Conservation (phyloP, 768 basidiomycete genomes). For the Phlebiopsis flavidoalba region DNA sequence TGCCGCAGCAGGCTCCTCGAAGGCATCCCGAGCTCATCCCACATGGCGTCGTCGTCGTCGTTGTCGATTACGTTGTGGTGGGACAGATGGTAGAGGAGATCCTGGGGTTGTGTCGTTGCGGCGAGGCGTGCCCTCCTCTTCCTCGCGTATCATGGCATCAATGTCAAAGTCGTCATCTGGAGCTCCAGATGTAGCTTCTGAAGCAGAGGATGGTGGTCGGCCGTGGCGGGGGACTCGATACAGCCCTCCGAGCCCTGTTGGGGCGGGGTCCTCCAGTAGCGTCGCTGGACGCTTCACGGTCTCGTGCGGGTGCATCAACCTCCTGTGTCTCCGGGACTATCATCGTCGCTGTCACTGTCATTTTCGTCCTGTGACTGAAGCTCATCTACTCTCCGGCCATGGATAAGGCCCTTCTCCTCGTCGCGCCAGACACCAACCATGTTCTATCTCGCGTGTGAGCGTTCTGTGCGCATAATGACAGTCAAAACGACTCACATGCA, state of each 20-base stretch:
- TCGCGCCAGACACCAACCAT: slow-evolving; percentile 75
- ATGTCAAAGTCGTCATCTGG: slow-evolving; percentile 43
- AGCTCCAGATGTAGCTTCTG: background rate
- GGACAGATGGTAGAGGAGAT: background rate
- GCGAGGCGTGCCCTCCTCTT: slow-evolving; percentile 33
- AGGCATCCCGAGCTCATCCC: slow-evolving; percentile 25
- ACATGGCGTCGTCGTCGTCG: slow-evolving; percentile 36
- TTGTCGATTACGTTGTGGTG: slow-evolving; percentile 19
- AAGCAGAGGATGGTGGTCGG: slow-evolving; percentile 14
- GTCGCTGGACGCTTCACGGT: background rate
- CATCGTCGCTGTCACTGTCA: slow-evolving; percentile 10
- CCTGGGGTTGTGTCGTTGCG: background rate
- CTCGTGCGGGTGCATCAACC: background rate
- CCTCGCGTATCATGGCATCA: slow-evolving; percentile 41
- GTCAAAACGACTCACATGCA: slow-evolving; percentile 57
- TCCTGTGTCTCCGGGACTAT: background rate
- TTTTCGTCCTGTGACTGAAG: slow-evolving; percentile 14
- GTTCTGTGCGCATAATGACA: background rate
- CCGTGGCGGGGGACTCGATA: slow-evolving; percentile 7
- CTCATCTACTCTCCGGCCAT: slow-evolving; percentile 27
- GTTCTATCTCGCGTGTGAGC: slow-evolving; percentile 35
- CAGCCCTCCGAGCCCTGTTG: too few relatives aligned
- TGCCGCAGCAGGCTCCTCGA: slow-evolving; percentile 3
- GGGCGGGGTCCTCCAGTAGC: background rate
- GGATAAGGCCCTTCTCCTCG: slow-evolving; percentile 45